These are phyloP conservation scores for Backusella sp. DNA, from an alignment of 192 early-diverging fungal species.

Conservation along the genomic window DNA sequence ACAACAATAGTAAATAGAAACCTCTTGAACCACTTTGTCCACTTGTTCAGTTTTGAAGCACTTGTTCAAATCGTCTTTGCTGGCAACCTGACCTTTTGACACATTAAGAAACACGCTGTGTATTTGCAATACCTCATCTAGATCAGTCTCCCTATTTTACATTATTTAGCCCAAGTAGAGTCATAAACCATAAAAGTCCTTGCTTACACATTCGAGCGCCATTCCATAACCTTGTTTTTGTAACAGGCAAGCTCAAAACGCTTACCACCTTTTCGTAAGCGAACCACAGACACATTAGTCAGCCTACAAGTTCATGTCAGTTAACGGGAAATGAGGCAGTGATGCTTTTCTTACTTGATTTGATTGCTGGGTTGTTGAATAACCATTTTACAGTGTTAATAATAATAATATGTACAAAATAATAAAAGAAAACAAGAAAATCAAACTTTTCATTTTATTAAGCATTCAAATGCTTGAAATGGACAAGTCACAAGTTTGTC, in stretches of 20 bases:
- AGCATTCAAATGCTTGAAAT: too few species aligned
- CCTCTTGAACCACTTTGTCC: conserved; percentile 77
- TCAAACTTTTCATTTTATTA: too few species aligned
- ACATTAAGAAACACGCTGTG: conserved; percentile 94
- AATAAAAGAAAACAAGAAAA: too few species aligned
- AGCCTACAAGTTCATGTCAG: conserved; percentile 45
- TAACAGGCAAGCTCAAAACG: conserved; percentile 99
- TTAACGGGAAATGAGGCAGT: not conserved
- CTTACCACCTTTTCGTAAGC: conserved; percentile 94
- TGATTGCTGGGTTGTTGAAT: conserved; percentile 41
- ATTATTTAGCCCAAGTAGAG: not conserved
- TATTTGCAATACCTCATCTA: conserved; percentile 96
- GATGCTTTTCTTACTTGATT: conserved; percentile 37
- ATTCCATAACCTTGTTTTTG: conserved; percentile 98
- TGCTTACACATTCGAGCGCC: conserved; percentile 85
- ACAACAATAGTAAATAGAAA: not conserved
- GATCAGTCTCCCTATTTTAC: conserved; percentile 79
- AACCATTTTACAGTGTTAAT: conserved; percentile 10
- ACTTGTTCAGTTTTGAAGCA: conserved; percentile 87
- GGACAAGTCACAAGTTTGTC: too few species aligned
- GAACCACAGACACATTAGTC: conserved; percentile 96
- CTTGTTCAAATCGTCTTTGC: conserved; percentile 81
- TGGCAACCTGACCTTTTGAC: conserved; percentile 94
- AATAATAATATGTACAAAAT: too few species aligned
- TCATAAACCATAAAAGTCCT: not conserved